Percentiles rank a stretch among this genome's conserved stretches.
These are phyloP conservation scores for Volvox africanus DNA, from an alignment of 139 green algal species.

Conservation along the genomic window DNA sequence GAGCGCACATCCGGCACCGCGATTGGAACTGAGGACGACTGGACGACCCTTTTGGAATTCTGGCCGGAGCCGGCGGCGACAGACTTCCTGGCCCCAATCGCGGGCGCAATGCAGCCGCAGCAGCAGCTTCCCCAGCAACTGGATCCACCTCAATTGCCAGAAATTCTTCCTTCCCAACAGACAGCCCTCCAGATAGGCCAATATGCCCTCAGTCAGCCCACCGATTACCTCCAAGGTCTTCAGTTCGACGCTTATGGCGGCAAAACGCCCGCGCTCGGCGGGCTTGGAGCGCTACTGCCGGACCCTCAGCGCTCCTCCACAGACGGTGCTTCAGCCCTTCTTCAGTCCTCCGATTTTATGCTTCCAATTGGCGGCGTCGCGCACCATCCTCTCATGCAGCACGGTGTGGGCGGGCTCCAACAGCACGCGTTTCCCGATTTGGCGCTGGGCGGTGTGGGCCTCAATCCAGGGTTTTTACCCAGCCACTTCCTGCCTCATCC, in stretches of 20 bases:
- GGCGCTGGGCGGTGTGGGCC: neutral
- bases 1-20: neutral
- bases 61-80: constrained; percentile 31
- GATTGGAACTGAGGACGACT: constrained; percentile 20
- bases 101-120: constrained; percentile 24
- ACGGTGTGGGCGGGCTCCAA: neutral
- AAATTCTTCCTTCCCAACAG: neutral
- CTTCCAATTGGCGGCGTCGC: neutral
- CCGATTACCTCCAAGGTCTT: neutral
- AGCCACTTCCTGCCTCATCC: constrained; percentile 16
- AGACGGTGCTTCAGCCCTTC: neutral
- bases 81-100: neutral
- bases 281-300: constrained; percentile 4
- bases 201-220: neutral
- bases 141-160: neutral
- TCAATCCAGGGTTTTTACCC: neutral
- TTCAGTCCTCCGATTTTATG: constrained; percentile 32
- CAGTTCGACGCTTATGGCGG: neutral
- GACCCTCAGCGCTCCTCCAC: constrained; percentile 15
- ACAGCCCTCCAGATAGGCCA: neutral
- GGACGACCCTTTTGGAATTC: constrained; percentile 32
- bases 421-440: neutral
- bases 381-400: neutral
- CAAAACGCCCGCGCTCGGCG: neutral
- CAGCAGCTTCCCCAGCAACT: neutral